Percentiles rank a stretch among this genome's conserved stretches.
Evolutionary conservation across 371 early-diverging fungal species (phyloP).

Genomic region (Mucor indicus): DNA sequence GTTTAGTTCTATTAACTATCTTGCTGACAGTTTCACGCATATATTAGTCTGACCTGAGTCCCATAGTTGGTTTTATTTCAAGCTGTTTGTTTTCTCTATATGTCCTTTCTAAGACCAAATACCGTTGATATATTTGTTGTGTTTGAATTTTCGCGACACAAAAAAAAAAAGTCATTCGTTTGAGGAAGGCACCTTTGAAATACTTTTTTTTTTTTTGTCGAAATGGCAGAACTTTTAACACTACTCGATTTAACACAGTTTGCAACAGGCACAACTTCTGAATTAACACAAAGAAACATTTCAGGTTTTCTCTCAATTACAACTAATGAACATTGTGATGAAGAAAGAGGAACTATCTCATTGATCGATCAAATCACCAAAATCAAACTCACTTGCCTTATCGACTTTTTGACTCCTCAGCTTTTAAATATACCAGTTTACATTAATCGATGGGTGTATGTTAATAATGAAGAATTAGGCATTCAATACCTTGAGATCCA

Average conservation of each 20-base stretch:
- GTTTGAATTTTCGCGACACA: too few relatives aligned
- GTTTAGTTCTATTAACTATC: too few relatives aligned
- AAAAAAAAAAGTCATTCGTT: not conserved
- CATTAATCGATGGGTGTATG: constrained; percentile 15
- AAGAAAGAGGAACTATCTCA: constrained; percentile 1
- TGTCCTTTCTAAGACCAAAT: too few relatives aligned
- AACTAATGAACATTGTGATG: not conserved
- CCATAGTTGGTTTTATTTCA: too few relatives aligned
- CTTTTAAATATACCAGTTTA: not conserved
- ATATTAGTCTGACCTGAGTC: too few relatives aligned
- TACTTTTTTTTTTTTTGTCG: not conserved
- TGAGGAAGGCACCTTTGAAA: too few relatives aligned
- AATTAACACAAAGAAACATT: not conserved
- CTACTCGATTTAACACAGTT: not conserved
- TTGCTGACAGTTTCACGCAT: too few relatives aligned
- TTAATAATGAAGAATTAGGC: not conserved
- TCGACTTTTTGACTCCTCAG: constrained; percentile 9
- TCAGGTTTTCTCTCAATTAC: not conserved
- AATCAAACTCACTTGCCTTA: constrained; percentile 3
- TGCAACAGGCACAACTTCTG: not conserved
- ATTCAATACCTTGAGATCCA: constrained; percentile 10
- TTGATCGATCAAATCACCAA: constrained; percentile 1
- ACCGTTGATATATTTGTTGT: too few relatives aligned
- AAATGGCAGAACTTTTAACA: not conserved
- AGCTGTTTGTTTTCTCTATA: too few relatives aligned